Evolutionary conservation across 1,284 basidiomycete species (phyloP).

Genomic region (Acaromyces ingoldii): DNA sequence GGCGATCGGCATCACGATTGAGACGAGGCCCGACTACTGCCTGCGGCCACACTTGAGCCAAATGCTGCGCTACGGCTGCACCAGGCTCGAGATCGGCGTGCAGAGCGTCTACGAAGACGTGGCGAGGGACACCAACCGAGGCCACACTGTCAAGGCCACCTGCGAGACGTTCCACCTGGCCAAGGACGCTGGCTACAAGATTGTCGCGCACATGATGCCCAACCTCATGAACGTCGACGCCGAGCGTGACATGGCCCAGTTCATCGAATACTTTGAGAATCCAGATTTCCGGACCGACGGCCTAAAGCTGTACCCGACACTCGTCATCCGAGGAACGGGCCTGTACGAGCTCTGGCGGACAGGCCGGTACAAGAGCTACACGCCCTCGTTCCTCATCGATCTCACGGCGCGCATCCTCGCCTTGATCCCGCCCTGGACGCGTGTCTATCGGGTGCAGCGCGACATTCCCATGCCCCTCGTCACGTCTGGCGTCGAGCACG

Average conservation of each 20-base stretch:
- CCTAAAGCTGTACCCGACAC: constrained; percentile 94
- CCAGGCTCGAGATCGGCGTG: constrained; percentile 94
- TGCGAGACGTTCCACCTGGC: constrained; percentile 96
- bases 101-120: constrained; percentile 99
- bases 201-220: constrained; percentile 61
- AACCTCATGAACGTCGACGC: constrained; percentile 80
- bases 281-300: constrained; percentile 96
- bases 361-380: constrained; percentile 97
- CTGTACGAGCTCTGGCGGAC: constrained; percentile 95
- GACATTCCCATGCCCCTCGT: constrained; percentile 94
- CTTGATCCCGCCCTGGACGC: constrained; percentile 95
- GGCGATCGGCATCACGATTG: constrained; percentile 98
- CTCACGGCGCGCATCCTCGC: constrained; percentile 94
- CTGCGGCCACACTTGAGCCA: constrained; percentile 93
- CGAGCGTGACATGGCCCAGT: constrained; percentile 95
- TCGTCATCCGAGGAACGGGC: constrained; percentile 96
- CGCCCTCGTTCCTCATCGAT: constrained; percentile 94
- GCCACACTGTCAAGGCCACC: constrained; percentile 93
- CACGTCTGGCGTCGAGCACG: constrained; percentile 94
- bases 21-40: constrained; percentile 97
- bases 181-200: constrained; percentile 97
- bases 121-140: constrained; percentile 91
- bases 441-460: constrained; percentile 78
- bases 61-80: constrained; percentile 98
- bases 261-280: constrained; percentile 97